Base-by-base conservation (phyloP, 768 basidiomycete species). In the Xerocomellus intermedius region DNA sequence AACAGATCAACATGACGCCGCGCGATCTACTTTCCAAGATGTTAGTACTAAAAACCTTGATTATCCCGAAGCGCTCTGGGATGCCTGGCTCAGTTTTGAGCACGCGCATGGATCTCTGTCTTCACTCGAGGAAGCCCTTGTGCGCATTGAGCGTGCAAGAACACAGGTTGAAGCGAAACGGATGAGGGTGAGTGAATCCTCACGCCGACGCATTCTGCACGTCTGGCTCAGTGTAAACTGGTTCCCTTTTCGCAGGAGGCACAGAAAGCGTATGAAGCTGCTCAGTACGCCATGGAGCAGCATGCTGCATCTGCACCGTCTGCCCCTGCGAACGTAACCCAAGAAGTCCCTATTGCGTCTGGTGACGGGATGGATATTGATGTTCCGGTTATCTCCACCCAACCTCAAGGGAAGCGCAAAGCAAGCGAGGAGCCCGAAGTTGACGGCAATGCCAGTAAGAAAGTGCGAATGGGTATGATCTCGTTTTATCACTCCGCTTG, bases 61-160 rank as follows among this genome's bases (percentile, higher is more conserved):
- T 70, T 98, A 94, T 88, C 94, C 97, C 0, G 96, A 99, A 70
- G 89, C 87, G 10, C 75, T 98, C 8, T 96, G 91, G 86, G 91
- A 94, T 52, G 87, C 90, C 1, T 96, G 92, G 90, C 65, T 86
- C 17, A 73, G 79, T n/a, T 97, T 98, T 63, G 96, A 98, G 68
- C 83, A 91, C 59, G 73, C 89, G 4, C 79, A 94, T 63, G 96
- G 96, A 1, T 79, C 82, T 22, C 75, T 91, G 14, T 75, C 81
- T 28, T 82, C 85, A 36, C 75, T 91, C 28, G 84, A 91, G 37
- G 72, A 74, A 10, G 82, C 82, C 39, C 66, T 87, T 42, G 81
- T 82, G 51, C 83, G 83, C 56, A 75, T 91, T 21, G 82, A 88
- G 58, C 82, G 81, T 58, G 85, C 86, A 17, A 82, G 81, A 56